Percentiles rank a stretch among this genome's conserved stretches.
These are phyloP conservation scores for Diplodia intermedia DNA, from an alignment of 2,329 filamentous ascomycete species.

Conservation along the genomic window DNA sequence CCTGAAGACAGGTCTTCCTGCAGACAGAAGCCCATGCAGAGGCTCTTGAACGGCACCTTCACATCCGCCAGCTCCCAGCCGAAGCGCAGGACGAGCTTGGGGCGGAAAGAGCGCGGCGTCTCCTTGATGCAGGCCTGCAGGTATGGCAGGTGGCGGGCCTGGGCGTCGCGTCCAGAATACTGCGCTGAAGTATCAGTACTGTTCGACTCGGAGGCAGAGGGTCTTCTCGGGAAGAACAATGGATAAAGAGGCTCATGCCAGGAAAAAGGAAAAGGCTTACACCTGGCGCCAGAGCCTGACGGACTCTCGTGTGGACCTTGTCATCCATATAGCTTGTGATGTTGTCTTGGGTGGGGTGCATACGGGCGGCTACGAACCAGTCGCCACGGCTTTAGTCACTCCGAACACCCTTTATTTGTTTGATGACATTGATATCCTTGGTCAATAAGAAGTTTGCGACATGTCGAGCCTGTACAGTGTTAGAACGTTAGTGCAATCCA, in stretches of 20 bases:
- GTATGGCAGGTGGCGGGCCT: conserved; percentile 51
- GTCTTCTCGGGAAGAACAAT: too few species aligned
- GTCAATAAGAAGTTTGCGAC: conserved; percentile 57
- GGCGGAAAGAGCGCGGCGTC: conserved; percentile 55
- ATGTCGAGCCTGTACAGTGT: conserved; percentile 32
- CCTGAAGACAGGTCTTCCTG: conserved; percentile 34
- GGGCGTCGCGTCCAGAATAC: conserved; percentile 49
- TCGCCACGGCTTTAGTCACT: conserved; percentile 50
- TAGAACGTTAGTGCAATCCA: neutral
- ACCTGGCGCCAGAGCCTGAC: conserved; percentile 47
- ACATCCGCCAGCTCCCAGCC: conserved; percentile 14
- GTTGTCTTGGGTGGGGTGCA: conserved; percentile 51
- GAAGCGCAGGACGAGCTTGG: conserved; percentile 44
- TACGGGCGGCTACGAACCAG: conserved; percentile 47
- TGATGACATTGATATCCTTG: conserved; percentile 55
- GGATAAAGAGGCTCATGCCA: neutral
- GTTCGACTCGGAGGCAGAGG: conserved; percentile 43
- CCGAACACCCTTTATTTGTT: conserved; percentile 52
- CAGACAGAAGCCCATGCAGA: conserved; percentile 37
- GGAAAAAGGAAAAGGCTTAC: conserved; percentile 27
- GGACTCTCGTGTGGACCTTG: conserved; percentile 45
- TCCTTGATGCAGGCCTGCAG: conserved; percentile 57
- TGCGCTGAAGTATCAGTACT: conserved; percentile 40
- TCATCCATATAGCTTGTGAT: conserved; percentile 50
- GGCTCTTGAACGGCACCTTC: conserved; percentile 41